Conservation (phyloP, 345 rosid genomes). For the Lumnitzera littorea region DNA sequence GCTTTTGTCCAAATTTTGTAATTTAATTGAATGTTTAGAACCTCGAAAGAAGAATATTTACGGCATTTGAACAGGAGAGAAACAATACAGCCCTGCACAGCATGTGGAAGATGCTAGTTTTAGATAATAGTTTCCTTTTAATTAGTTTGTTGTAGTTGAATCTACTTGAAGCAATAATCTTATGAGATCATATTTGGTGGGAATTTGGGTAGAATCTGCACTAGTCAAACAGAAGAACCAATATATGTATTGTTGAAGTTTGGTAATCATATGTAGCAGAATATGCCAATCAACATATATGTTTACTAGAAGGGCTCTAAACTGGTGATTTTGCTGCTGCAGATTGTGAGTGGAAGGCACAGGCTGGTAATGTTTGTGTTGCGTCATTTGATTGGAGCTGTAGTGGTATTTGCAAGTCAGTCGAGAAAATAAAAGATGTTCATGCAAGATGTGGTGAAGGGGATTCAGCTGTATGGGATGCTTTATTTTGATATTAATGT, state of each 20-base stretch:
- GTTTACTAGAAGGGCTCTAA: neutral
- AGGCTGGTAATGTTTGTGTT: conserved; percentile 77
- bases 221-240: neutral
- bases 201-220: neutral
- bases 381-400: conserved; percentile 99
- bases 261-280: neutral
- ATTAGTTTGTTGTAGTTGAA: too few relatives aligned
- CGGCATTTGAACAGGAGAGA: too few relatives aligned
- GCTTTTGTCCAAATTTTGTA: too few relatives aligned
- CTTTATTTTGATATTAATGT: conserved; percentile 22
- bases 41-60: too few relatives aligned
- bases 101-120: too few relatives aligned
- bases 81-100: too few relatives aligned
- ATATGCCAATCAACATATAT: neutral
- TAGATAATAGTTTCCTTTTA: too few relatives aligned
- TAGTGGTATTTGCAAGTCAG: conserved; percentile 95
- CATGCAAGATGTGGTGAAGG: conserved; percentile 90
- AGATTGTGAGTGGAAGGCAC: conserved; percentile 99
- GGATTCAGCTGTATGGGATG: conserved; percentile 80
- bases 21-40: too few relatives aligned
- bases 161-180: too few relatives aligned
- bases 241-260: neutral
- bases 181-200: too few relatives aligned
- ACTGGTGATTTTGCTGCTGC: conserved; percentile 1
- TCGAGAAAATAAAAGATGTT: conserved; percentile 76